phyloP scores from a whole-genome alignment of 768 basidiomycete species.

The Sporobolomyces phaffii region DNA sequence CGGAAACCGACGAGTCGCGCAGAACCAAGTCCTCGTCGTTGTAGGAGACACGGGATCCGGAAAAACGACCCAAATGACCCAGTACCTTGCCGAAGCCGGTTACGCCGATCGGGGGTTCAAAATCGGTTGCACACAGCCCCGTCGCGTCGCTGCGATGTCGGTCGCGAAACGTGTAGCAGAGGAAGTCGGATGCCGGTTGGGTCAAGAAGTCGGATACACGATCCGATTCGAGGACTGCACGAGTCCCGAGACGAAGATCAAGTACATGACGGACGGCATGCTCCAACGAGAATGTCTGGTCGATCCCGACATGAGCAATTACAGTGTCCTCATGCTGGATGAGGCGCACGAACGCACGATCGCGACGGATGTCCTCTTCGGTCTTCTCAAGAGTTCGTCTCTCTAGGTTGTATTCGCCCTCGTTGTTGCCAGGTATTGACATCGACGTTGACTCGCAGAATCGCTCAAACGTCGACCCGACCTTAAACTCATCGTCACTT shows the following conservation, averaged over 20 bases:
- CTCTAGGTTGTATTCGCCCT: neutral
- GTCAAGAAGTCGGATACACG: conserved; percentile 95
- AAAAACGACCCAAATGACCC: conserved; percentile 98
- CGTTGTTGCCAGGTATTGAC: too few relatives aligned
- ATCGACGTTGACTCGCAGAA: conserved; percentile 60
- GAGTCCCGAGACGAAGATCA: conserved; percentile 95
- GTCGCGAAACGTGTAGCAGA: conserved; percentile 98
- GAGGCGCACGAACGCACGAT: conserved; percentile 99
- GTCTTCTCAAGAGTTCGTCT: conserved; percentile 71
- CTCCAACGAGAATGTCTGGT: conserved; percentile 92
- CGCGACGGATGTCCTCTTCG: conserved; percentile 95
- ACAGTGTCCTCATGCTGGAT: conserved; percentile 95
- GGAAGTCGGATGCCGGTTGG: conserved; percentile 94
- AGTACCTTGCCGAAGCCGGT: conserved; percentile 92
- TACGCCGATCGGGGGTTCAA: conserved; percentile 73
- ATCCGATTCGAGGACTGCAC: conserved; percentile 99
- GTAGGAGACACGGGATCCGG: conserved; percentile 98
- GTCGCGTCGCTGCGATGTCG: conserved; percentile 98
- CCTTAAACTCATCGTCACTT: conserved; percentile 95
- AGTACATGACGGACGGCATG: conserved; percentile 99
- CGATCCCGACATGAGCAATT: conserved; percentile 85
- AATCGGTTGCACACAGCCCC: conserved; percentile 96
- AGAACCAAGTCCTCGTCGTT: conserved; percentile 97
- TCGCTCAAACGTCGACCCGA: conserved; percentile 89
- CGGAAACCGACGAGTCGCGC: too few relatives aligned